Evolutionary conservation across 208 protist species (phyloP), one percentile per base, ranked within the genome.

Genomic region (Angomonas desouzai): DNA sequence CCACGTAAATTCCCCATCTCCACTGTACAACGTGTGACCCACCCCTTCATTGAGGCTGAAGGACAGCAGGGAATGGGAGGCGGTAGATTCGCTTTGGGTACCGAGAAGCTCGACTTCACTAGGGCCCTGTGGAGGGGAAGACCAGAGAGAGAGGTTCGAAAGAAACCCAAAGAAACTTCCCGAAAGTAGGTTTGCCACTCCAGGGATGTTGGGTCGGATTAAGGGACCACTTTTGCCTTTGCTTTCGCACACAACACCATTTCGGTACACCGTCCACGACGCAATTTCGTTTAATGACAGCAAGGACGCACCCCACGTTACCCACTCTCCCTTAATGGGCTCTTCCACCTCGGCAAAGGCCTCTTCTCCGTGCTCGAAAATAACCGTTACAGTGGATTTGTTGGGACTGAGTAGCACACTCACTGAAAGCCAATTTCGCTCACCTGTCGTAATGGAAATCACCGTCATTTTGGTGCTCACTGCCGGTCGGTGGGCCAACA

Each of bases 221-320:
- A 93, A 55, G 0, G 69, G 40, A 3, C 84, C 86, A 36, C 72
- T 83, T n/a, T 70, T 70, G 23, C 62, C 74, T 45, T 59, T 74
- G 0, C 62, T 63, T 16, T 88, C 77, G 43, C 81, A 77, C 40
- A 70, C 9, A 20, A 77, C 61, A 0, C 79, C 89, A 55, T 96
- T 83, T 13, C 79, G 77, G 66, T 85, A 92, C 0, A 95, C 75
- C 1, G 53, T 79, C 89, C 89, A 95, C 20, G 63, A 69, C 2
- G 84, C 84, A 0, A 79, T 75, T 56, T 89, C 76, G 60, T 83
- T 85, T 20, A 72, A 28, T 4, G 72, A 78, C 58, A 58, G 66
- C 38, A 95, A 40, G 11, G 80, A 79, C 11, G 89, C 89, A 47
- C 79, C 89, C 87, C 89, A 95, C 6, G 88, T 70, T 16, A 70